A percentile compares a stretch with the other conserved stretches of the same genome.
Conservation (phyloP, 2,329 filamentous ascomycete species). For the Aureobasidium sp. region DNA sequence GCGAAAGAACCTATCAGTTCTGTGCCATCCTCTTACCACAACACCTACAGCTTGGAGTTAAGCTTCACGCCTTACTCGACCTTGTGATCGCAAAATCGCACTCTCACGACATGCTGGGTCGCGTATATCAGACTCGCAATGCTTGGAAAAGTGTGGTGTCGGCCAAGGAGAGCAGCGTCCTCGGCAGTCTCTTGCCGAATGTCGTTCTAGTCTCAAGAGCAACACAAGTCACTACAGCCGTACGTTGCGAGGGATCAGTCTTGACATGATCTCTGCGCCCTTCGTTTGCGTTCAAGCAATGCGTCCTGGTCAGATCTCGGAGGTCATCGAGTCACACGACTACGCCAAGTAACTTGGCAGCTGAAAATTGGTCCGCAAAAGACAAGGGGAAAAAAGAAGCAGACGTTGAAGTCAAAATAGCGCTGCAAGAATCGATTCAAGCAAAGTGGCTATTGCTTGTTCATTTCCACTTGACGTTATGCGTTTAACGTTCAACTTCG, state of each 20-base stretch:
- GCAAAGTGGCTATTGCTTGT: slow-evolving; percentile 2
- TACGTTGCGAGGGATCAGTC: not conserved
- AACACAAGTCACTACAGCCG: not conserved
- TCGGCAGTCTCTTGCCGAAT: not conserved
- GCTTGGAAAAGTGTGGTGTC: not conserved
- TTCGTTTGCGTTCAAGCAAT: not conserved
- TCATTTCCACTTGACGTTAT: not conserved
- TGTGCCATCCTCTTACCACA: not conserved
- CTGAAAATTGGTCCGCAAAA: not conserved
- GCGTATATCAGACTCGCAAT: not conserved
- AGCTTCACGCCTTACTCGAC: not conserved
- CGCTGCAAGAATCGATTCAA: not conserved
- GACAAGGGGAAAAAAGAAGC: not conserved
- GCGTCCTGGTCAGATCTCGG: not conserved
- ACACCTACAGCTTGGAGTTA: not conserved
- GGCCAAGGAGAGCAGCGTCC: not conserved
- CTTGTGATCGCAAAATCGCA: not conserved
- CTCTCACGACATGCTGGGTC: not conserved
- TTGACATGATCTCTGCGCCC: not conserved
- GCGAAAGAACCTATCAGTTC: not conserved
- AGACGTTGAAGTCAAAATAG: not conserved
- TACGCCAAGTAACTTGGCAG: slow-evolving; percentile 3
- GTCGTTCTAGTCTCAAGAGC: not conserved
- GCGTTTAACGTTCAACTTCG: not conserved
- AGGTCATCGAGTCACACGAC: not conserved